Evolutionary conservation across 1,284 basidiomycete species (phyloP).

Genomic region (Phylloporus sp.): DNA sequence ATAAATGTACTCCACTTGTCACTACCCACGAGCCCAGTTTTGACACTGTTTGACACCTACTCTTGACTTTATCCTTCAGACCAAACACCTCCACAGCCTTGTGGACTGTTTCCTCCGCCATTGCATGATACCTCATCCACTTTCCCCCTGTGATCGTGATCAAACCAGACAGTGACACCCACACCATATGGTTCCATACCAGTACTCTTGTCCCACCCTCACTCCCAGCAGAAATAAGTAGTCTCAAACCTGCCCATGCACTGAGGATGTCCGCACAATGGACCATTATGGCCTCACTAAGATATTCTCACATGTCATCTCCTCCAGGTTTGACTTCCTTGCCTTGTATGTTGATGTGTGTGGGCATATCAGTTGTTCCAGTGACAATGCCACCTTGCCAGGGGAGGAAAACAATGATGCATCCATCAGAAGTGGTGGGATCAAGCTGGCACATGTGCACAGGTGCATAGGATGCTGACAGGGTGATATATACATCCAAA

Average conservation of each 20-base stretch:
- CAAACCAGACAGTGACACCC: constrained; percentile 83
- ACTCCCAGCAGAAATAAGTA: constrained; percentile 77
- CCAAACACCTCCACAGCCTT: constrained; percentile 84
- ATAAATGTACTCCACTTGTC: constrained; percentile 84
- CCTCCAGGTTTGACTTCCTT: constrained; percentile 76
- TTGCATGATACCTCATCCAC: constrained; percentile 97
- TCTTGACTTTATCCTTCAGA: constrained; percentile 61
- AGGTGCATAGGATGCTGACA: constrained; percentile 97
- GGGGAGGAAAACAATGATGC: constrained; percentile 98
- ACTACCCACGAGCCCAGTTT: too few species aligned
- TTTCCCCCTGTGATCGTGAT: constrained; percentile 97
- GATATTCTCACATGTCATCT: constrained; percentile 93
- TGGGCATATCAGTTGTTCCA: constrained; percentile 93
- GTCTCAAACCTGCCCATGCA: constrained; percentile 93
- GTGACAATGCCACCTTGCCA: constrained; percentile 99
- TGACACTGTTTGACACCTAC: constrained; percentile 81
- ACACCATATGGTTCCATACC: constrained; percentile 95
- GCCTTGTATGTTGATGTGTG: constrained; percentile 63
- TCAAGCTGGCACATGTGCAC: constrained; percentile 96
- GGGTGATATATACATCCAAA: constrained; percentile 94
- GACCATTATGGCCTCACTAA: constrained; percentile 92
- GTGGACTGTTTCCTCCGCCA: constrained; percentile 97
- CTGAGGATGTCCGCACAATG: constrained; percentile 96
- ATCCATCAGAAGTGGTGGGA: constrained; percentile 93
- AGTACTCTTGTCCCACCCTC: constrained; percentile 84